phyloP scores from a whole-genome alignment of 208 protist genomes.

The Crithidia expoeki region DNA sequence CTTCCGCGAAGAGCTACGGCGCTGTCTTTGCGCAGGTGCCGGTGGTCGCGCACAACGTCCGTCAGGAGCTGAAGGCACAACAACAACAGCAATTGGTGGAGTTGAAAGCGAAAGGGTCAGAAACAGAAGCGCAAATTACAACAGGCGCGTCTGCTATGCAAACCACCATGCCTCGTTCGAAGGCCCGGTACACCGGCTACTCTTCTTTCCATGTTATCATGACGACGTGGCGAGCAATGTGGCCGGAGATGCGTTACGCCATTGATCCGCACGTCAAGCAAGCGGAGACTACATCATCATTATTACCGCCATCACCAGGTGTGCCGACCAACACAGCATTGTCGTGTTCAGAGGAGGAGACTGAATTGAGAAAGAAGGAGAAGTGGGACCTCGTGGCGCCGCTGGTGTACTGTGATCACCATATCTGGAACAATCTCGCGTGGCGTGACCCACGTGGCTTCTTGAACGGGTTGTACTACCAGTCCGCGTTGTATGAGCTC shows the following conservation, averaged over 20 bases:
- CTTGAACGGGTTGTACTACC: slow-evolving; percentile 68
- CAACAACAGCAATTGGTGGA: too few species aligned
- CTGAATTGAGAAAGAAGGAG: slow-evolving; percentile 8
- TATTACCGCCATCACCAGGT: too few species aligned
- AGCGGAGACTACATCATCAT: background rate
- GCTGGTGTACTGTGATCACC: slow-evolving; percentile 55
- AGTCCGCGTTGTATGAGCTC: slow-evolving; percentile 72
- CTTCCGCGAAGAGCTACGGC: slow-evolving; percentile 83
- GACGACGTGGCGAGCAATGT: slow-evolving; percentile 86
- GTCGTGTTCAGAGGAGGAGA: background rate
- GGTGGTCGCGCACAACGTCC: slow-evolving; percentile 85
- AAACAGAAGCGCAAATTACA: background rate
- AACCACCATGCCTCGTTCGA: slow-evolving; percentile 1
- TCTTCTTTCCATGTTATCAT: slow-evolving; percentile 84
- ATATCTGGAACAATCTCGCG: slow-evolving; percentile 74
- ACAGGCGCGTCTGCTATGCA: background rate
- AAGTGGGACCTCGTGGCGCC: slow-evolving; percentile 12
- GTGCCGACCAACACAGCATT: background rate
- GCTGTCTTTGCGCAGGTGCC: slow-evolving; percentile 77
- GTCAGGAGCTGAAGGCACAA: slow-evolving; percentile 50
- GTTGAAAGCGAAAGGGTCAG: background rate
- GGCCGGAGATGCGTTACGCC: slow-evolving; percentile 76
- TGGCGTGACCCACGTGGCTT: slow-evolving; percentile 70
- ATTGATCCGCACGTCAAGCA: background rate
- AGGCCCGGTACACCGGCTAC: slow-evolving; percentile 65